phyloP scores from a whole-genome alignment of 208 protist genomes.

The Crithidia fasciculata region DNA sequence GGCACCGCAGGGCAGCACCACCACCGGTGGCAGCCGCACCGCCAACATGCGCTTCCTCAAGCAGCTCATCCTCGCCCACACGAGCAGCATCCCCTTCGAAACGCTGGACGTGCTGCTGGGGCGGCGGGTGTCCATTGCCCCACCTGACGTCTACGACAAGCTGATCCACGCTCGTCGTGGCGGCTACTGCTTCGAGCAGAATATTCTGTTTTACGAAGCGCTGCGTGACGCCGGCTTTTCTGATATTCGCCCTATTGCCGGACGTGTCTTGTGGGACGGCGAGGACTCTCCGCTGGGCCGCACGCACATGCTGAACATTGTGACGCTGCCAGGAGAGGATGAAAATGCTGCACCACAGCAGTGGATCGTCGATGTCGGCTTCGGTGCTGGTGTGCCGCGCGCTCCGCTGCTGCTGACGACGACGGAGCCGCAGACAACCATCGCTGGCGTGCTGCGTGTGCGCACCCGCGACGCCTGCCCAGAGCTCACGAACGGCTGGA shows the following conservation, averaged over 20 bases:
- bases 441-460: conserved; percentile 27
- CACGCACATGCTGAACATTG: conserved; percentile 17
- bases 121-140: conserved; percentile 25
- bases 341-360: not conserved
- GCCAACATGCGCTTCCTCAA: conserved; percentile 14
- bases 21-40: not conserved
- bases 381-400: conserved; percentile 17
- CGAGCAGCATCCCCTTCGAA: conserved; percentile 25
- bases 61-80: conserved; percentile 14
- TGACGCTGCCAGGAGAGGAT: not conserved
- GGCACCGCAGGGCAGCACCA: not conserved
- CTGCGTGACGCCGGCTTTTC: conserved; percentile 20
- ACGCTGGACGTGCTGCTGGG: conserved; percentile 19
- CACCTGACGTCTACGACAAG: conserved; percentile 19
- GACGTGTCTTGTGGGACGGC: conserved; percentile 1
- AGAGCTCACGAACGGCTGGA: conserved; percentile 5
- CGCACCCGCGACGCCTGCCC: conserved; percentile 21
- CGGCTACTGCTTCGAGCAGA: conserved; percentile 42
- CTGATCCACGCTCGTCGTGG: conserved; percentile 28
- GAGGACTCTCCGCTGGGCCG: conserved; percentile 10
- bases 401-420: conserved; percentile 14
- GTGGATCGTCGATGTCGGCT: conserved; percentile 36
- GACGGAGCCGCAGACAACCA: conserved; percentile 5
- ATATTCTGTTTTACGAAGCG: conserved; percentile 21
- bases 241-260: conserved; percentile 6